These are phyloP conservation scores for Yamadazyma triangularis DNA, from an alignment of 1,139 yeast species.

Conservation along the genomic window DNA sequence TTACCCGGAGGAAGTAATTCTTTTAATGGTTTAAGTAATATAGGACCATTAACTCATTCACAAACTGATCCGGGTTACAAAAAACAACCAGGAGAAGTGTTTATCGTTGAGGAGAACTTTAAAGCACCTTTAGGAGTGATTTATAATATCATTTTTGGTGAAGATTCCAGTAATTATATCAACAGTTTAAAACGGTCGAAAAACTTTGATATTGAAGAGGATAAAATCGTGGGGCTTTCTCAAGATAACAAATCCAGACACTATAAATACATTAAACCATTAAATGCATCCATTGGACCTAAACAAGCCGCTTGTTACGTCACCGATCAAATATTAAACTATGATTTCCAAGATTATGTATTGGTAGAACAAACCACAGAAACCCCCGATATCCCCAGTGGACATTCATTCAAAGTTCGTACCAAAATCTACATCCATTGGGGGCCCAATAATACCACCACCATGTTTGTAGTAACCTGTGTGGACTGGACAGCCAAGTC, in stretches of 20 bases:
- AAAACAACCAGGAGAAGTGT: constrained; percentile 55
- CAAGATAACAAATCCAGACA: constrained; percentile 40
- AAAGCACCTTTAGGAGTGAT: constrained; percentile 82
- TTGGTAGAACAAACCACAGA: constrained; percentile 63
- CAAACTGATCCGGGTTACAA: constrained; percentile 40
- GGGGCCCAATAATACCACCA: constrained; percentile 70
- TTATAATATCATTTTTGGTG: constrained; percentile 66
- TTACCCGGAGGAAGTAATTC: constrained; percentile 3
- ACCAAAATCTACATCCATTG: constrained; percentile 69
- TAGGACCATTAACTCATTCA: constrained; percentile 37
- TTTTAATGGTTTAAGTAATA: constrained; percentile 33
- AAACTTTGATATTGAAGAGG: constrained; percentile 59
- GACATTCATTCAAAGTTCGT: constrained; percentile 70
- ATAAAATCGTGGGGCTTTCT: constrained; percentile 41
- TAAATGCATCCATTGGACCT: constrained; percentile 85
- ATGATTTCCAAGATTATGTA: constrained; percentile 54
- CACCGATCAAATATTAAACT: constrained; percentile 64
- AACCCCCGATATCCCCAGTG: constrained; percentile 96
- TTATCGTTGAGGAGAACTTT: constrained; percentile 56
- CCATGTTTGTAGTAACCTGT: constrained; percentile 55
- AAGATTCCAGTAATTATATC: constrained; percentile 55
- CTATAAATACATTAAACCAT: constrained; percentile 75
- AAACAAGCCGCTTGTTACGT: constrained; percentile 85
- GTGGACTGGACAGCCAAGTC: constrained; percentile 93
- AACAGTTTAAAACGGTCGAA: constrained; percentile 62